Conservation (phyloP, 2,329 filamentous ascomycete species). For the Aspergillus amoenus region DNA sequence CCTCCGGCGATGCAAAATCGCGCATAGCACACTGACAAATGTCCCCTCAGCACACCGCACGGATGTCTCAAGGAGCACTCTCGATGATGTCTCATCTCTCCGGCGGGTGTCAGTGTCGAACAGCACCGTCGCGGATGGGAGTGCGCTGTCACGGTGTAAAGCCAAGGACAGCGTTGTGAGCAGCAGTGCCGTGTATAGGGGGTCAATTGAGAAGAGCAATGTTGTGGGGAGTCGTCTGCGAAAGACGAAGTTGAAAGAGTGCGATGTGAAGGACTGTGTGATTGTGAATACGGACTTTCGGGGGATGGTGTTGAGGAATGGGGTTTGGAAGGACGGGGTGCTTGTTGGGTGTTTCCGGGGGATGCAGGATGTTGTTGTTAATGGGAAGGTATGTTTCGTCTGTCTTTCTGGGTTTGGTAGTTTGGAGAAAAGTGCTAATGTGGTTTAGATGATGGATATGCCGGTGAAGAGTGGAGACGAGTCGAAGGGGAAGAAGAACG, state of each 20-base stretch:
- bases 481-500: no score
- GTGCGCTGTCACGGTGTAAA: constrained; percentile 11
- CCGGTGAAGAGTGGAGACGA: not conserved
- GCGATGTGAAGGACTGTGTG: constrained; percentile 23
- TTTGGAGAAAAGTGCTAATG: not conserved
- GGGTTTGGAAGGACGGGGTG: constrained; percentile 26
- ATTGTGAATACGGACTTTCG: constrained; percentile 21
- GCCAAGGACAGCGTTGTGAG: constrained; percentile 17
- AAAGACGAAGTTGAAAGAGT: constrained; percentile 17
- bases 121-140: constrained; percentile 15
- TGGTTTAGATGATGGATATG: not conserved
- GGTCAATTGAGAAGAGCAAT: constrained; percentile 9
- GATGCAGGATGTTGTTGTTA: constrained; percentile 17
- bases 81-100: constrained; percentile 13
- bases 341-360: constrained; percentile 20
- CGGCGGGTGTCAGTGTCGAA: constrained; percentile 19
- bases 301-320: constrained; percentile 25
- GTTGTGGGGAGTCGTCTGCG: constrained; percentile 14
- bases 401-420: not conserved
- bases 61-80: constrained; percentile 12
- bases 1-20: constrained; percentile 14
- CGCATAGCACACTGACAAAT: constrained; percentile 18
- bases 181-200: constrained; percentile 14
- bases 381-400: constrained; percentile 12
- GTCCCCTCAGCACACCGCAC: constrained; percentile 10